Conservation (phyloP, 2,329 filamentous ascomycete genomes). For the Exophiala viscosa region DNA sequence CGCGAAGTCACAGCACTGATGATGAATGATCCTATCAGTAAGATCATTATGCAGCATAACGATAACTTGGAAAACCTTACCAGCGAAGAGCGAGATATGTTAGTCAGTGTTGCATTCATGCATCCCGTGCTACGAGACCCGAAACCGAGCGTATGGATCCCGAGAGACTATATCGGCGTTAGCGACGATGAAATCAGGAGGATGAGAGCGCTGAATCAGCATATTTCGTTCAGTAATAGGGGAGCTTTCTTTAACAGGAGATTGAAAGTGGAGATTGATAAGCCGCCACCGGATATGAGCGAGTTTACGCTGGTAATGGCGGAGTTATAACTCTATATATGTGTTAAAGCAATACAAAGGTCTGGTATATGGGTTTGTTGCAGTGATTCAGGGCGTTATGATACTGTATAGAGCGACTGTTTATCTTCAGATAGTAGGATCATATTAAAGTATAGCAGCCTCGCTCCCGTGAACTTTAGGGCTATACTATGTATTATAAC, state of each 20-base stretch:
- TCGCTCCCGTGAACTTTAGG: too few species aligned
- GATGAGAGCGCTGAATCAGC: slow-evolving; percentile 20
- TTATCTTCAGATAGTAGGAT: too few species aligned
- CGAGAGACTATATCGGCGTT: slow-evolving; percentile 26
- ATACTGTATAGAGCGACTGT: neutral
- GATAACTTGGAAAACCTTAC: slow-evolving; percentile 27
- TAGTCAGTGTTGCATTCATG: slow-evolving; percentile 28
- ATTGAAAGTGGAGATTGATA: slow-evolving; percentile 31
- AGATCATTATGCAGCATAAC: slow-evolving; percentile 26
- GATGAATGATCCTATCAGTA: slow-evolving; percentile 19
- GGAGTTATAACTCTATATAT: slow-evolving; percentile 21
- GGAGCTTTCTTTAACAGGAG: slow-evolving; percentile 27
- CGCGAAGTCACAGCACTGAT: slow-evolving; percentile 11
- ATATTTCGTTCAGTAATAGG: slow-evolving; percentile 26
- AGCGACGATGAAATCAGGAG: slow-evolving; percentile 26
- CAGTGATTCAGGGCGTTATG: neutral
- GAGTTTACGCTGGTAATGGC: slow-evolving; percentile 31
- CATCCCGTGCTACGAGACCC: slow-evolving; percentile 28
- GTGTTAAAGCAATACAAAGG: slow-evolving; percentile 23
- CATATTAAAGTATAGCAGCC: too few species aligned
- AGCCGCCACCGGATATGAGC: slow-evolving; percentile 33
- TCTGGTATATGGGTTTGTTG: neutral
- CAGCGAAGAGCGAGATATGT: slow-evolving; percentile 24
- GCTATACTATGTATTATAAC: too few species aligned
- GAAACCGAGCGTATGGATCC: slow-evolving; percentile 27